Conservation (phyloP, 2,329 filamentous ascomycete species). For the Ophidiomyces ophidiicola region DNA sequence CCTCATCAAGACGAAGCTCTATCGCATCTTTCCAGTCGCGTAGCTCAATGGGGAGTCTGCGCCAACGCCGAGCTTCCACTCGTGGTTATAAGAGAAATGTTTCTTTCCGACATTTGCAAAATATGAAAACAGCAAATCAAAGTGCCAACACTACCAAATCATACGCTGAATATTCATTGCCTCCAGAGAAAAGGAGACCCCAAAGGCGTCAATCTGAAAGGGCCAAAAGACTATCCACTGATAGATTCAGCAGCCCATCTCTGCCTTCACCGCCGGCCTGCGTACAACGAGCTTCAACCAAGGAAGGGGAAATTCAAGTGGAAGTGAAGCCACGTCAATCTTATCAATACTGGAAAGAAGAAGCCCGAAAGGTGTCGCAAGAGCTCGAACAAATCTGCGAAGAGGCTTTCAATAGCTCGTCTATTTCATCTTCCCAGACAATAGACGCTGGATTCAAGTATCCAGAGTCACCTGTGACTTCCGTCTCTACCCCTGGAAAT, state of each 20-base stretch:
- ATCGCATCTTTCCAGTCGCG: slow-evolving; percentile 34
- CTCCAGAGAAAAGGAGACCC: slow-evolving; percentile 15
- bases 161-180: slow-evolving; percentile 20
- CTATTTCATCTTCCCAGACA: slow-evolving; percentile 39
- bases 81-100: slow-evolving; percentile 48
- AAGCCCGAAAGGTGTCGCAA: slow-evolving; percentile 69
- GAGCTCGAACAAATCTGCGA: slow-evolving; percentile 85
- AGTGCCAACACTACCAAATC: slow-evolving; percentile 18
- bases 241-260: slow-evolving; percentile 27
- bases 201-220: slow-evolving; percentile 11
- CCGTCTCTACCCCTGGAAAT: slow-evolving; percentile 28
- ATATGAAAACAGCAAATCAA: slow-evolving; percentile 24
- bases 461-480: slow-evolving; percentile 42
- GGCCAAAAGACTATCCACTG: slow-evolving; percentile 17
- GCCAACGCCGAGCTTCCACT: slow-evolving; percentile 28
- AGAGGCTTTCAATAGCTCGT: slow-evolving; percentile 71
- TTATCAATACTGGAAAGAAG: slow-evolving; percentile 53
- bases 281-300: slow-evolving; percentile 24
- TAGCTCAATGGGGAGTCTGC: slow-evolving; percentile 38
- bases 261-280: slow-evolving; percentile 31
- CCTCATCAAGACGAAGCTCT: slow-evolving; percentile 24
- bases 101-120: slow-evolving; percentile 48
- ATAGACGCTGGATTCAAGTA: slow-evolving; percentile 30
- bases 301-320: slow-evolving; percentile 26
- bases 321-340: slow-evolving; percentile 29